Evolutionary conservation across 1,284 basidiomycete species (phyloP).

Genomic region (Grifola frondosa): DNA sequence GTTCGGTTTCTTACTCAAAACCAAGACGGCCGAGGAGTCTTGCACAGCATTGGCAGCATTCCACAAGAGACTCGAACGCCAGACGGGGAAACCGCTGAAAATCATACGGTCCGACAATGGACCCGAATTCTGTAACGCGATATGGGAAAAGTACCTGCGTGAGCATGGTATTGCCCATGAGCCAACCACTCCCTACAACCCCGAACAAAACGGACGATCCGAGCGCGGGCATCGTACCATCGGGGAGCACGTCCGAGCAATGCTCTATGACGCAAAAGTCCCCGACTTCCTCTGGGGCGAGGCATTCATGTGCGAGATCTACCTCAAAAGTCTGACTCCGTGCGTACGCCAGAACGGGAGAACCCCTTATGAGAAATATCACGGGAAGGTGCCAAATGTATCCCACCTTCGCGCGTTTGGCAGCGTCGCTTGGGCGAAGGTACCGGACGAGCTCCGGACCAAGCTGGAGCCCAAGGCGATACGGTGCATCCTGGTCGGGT

Average conservation of each 20-base stretch:
- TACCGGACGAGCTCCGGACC: too few relatives aligned
- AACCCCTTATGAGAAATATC: constrained; percentile 33
- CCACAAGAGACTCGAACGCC: too few relatives aligned
- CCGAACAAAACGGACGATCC: constrained; percentile 37
- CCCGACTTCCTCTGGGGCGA: constrained; percentile 38
- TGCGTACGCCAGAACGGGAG: constrained; percentile 28
- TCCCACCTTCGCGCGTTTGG: constrained; percentile 31
- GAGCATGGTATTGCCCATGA: constrained; percentile 6
- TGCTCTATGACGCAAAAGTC: constrained; percentile 26
- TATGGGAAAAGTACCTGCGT: neutral
- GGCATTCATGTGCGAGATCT: constrained; percentile 35
- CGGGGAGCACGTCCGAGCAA: constrained; percentile 19
- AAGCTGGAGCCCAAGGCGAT: too few relatives aligned
- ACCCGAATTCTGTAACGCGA: too few relatives aligned
- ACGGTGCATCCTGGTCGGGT: too few relatives aligned
- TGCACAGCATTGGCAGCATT: too few relatives aligned
- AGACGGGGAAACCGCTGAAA: too few relatives aligned
- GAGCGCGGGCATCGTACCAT: constrained; percentile 35
- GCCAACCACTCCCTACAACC: constrained; percentile 25
- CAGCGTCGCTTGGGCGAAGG: too few relatives aligned
- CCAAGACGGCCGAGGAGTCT: too few relatives aligned
- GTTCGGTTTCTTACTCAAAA: too few relatives aligned
- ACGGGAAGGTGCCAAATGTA: constrained; percentile 34
- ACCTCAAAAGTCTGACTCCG: constrained; percentile 38
- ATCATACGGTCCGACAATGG: too few relatives aligned